phyloP scores from a whole-genome alignment of 225 moss, liverwort and hornwort genomes.

The Polytrichum formosum region DNA sequence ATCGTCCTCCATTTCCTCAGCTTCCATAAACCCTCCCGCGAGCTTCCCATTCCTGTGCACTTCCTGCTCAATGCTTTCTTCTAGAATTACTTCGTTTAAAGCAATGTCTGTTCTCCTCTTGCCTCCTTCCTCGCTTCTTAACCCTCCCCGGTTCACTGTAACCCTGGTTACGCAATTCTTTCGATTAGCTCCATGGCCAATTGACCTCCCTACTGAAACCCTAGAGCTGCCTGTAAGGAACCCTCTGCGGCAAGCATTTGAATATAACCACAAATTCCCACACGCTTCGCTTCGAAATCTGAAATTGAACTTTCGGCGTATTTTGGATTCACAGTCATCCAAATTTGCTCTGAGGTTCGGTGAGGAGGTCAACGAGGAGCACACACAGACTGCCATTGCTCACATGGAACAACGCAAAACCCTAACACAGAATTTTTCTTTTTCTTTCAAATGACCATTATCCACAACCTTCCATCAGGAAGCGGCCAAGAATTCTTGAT shows the following conservation, averaged over 20 bases:
- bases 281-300: neutral
- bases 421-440: too few relatives aligned
- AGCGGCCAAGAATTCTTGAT: too few relatives aligned
- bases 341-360: too few relatives aligned
- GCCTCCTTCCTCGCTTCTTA: constrained; percentile 2
- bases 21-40: neutral
- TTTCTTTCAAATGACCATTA: too few relatives aligned
- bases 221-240: neutral
- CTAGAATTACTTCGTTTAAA: too few relatives aligned
- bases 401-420: too few relatives aligned
- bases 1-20: constrained; percentile 10
- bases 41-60: neutral
- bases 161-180: neutral
- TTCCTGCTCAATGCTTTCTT: neutral
- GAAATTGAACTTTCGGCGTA: neutral
- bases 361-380: too few relatives aligned
- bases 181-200: neutral
- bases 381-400: too few relatives aligned
- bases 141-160: neutral
- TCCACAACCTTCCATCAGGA: too few relatives aligned
- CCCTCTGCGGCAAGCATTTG: neutral
- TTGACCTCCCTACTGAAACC: too few relatives aligned
- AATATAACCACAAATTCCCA: neutral
- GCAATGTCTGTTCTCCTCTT: too few relatives aligned
- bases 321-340: neutral